phyloP scores from a whole-genome alignment of 495 filamentous ascomycete genomes.

The Lophium mytilinum region DNA sequence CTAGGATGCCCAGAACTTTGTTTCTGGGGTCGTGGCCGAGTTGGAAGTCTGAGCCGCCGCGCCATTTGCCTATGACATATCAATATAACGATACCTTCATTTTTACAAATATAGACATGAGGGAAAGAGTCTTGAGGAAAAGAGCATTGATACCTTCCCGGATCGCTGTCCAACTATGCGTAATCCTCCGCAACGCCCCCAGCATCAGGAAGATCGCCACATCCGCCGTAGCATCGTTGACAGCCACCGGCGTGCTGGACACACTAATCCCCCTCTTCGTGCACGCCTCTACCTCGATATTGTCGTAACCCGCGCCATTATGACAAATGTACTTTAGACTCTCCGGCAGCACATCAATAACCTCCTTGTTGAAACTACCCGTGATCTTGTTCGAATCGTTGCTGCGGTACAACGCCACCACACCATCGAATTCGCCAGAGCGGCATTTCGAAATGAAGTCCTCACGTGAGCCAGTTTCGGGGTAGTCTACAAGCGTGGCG shows the following conservation, averaged over 20 bases:
- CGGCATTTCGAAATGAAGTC: slow-evolving; percentile 30
- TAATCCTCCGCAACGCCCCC: slow-evolving; percentile 42
- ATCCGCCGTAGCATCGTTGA: slow-evolving; percentile 33
- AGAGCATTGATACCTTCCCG: slow-evolving; percentile 39
- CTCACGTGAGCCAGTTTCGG: slow-evolving; percentile 22
- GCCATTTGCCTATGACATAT: slow-evolving; percentile 36
- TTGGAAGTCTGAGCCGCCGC: slow-evolving; percentile 28
- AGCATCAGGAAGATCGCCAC: slow-evolving; percentile 35
- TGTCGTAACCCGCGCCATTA: slow-evolving; percentile 36
- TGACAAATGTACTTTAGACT: slow-evolving; percentile 30
- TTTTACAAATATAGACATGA: not conserved
- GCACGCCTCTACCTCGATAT: slow-evolving; percentile 31
- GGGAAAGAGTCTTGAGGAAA: not conserved
- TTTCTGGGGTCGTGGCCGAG: slow-evolving; percentile 39
- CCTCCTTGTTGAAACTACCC: slow-evolving; percentile 31
- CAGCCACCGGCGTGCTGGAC: slow-evolving; percentile 31
- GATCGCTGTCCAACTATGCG: slow-evolving; percentile 53
- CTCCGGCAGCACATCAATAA: slow-evolving; percentile 26
- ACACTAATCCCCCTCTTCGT: slow-evolving; percentile 28
- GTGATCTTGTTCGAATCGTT: slow-evolving; percentile 32
- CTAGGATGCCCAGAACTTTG: slow-evolving; percentile 50
- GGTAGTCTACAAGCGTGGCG: slow-evolving; percentile 21
- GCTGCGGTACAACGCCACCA: slow-evolving; percentile 32
- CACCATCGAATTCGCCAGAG: slow-evolving; percentile 27
- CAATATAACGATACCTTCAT: too few relatives aligned